Percentiles rank a stretch among this genome's conserved stretches.
phyloP scores from a whole-genome alignment of 2,329 filamentous ascomycete genomes.

The Clarireedia paspali region DNA sequence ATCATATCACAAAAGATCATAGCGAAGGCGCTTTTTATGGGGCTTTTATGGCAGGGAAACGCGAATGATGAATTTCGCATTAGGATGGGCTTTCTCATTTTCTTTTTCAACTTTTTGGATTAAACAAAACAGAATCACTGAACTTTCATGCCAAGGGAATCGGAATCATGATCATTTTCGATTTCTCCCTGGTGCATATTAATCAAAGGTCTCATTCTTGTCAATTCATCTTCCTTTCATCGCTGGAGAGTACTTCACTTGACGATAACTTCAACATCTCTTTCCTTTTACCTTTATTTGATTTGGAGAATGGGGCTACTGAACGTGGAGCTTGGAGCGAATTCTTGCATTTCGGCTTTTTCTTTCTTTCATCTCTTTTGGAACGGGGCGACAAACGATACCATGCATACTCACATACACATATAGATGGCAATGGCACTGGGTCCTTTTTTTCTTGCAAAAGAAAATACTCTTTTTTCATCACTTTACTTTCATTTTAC shows the following conservation, averaged over 20 bases:
- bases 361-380: neutral
- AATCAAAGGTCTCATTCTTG: constrained; percentile 7
- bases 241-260: neutral
- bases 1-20: constrained; percentile 6
- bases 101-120: constrained; percentile 3
- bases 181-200: neutral
- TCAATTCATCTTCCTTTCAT: neutral
- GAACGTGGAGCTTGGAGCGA: neutral
- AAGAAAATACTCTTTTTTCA: neutral
- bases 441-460: neutral
- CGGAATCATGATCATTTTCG: neutral
- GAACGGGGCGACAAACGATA: neutral
- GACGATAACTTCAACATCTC: neutral
- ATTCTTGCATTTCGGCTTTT: neutral
- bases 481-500: neutral
- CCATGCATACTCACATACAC: neutral
- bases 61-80: constrained; percentile 4
- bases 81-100: neutral
- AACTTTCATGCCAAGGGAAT: neutral
- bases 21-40: constrained; percentile 9
- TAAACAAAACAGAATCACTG: constrained; percentile 5
- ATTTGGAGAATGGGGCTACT: neutral
- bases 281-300: neutral
- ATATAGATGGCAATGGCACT: constrained; percentile 10
- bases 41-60: constrained; percentile 5